Evolutionary conservation across 805 yeast species (phyloP), one percentile per base, ranked within the genome.

Genomic region (Suhomyces sp.): DNA sequence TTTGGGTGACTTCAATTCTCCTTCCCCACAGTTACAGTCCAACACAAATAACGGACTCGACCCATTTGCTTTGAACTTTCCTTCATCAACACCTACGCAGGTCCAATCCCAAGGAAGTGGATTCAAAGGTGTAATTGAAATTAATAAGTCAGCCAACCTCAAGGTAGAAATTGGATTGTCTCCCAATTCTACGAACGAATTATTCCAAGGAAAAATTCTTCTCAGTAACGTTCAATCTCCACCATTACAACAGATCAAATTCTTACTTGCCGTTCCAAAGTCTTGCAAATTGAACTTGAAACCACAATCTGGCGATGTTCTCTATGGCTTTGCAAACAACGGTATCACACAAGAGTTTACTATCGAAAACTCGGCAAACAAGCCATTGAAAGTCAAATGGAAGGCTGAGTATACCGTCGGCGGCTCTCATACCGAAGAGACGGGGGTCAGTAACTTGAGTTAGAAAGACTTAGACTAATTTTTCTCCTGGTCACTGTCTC

Each of bases 251-350:
- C 68, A 72, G 39, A 56, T 85, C 28, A 74, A 76, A 40, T 76
- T 82, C 46, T 67, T 78, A 51, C 57, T 83, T 24, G 93, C 95
- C 0, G 88, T 80, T 20, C 87, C 95, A 35, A 81, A 79, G 49
- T 51, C 72, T 6, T 73, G 81, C 51, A 65, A 65, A 32, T 65
- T 85, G 43, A 70, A 65, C 34, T 70, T 85, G 53, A 67, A 72
- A 38, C 80, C 88, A 1, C 88, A 82, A 54, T 69, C 82, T 6
- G 70, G 76, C 35, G 77, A 74, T 36, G 50, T 56, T 19, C 50
- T 85, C n/a, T 66, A 68, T 38, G 71, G 76, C 2, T 68, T 66
- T 35, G 66, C 64, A 30, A 57, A 54, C 22, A 68, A 74, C 35
- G 79, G 79, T 5, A 65, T 83, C 12, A 57, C 65, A 4, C 93